Conservation (phyloP, 169 alveolate genomes). For the Hepatocystis sp. region DNA sequence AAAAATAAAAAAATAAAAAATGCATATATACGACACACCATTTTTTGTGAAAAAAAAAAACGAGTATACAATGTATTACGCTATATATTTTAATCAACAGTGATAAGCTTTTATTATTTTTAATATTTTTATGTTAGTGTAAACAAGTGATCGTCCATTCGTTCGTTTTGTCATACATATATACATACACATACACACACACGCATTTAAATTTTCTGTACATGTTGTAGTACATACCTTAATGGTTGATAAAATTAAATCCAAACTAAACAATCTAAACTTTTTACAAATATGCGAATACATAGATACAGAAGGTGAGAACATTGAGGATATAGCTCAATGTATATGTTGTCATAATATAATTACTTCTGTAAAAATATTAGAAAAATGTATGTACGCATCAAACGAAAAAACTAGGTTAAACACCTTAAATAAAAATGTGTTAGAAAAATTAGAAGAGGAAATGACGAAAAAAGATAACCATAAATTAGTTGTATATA, state of each 20-base stretch:
- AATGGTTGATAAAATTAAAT: constrained; percentile 17
- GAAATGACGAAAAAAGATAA: constrained; percentile 15
- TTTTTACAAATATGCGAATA: constrained; percentile 19
- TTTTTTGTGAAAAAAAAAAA: no score
- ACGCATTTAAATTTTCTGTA: no score
- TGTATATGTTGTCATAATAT: constrained; percentile 26
- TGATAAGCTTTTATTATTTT: no score
- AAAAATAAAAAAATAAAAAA: no score
- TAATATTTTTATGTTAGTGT: no score
- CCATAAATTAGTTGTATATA: constrained; percentile 1
- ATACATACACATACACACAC: no score
- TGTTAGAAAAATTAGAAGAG: constrained; percentile 26
- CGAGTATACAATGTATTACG: no score
- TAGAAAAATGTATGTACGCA: constrained; percentile 48
- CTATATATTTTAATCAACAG: no score
- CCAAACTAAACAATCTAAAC: constrained; percentile 11
- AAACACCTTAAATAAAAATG: constrained; percentile 4
- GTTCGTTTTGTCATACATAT: no score
- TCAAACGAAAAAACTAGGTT: neutral
- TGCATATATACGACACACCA: no score
- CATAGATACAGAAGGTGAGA: constrained; percentile 6
- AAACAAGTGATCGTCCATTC: no score
- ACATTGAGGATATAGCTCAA: constrained; percentile 13
- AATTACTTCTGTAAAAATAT: constrained; percentile 1
- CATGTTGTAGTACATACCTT: no score